These are phyloP conservation scores for Pyrenula massariospora DNA, from an alignment of 495 filamentous ascomycete species.

Conservation along the genomic window DNA sequence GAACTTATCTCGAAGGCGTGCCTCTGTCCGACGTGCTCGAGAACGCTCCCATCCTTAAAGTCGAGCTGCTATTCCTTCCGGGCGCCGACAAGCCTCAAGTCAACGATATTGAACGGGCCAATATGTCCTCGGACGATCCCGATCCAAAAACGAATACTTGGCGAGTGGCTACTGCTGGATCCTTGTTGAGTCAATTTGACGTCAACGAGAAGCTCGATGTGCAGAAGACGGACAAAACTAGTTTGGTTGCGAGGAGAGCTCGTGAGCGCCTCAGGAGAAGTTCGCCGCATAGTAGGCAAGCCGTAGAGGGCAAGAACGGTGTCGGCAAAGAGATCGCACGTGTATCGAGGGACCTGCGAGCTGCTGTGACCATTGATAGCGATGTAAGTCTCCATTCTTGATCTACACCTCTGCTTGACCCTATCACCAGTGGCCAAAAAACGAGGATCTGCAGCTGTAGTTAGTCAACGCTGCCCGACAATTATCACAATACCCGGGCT, in stretches of 20 bases:
- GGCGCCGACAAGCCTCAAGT: conserved; percentile 21
- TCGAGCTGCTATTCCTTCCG: conserved; percentile 18
- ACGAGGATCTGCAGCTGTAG: no score
- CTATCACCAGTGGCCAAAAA: no score
- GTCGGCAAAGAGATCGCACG: no score
- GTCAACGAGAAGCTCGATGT: conserved; percentile 15
- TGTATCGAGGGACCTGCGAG: no score
- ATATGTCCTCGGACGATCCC: conserved; percentile 12
- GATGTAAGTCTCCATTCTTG: no score
- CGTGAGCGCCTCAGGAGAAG: neutral
- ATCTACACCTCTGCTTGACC: no score
- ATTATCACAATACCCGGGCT: no score
- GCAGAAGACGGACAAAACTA: conserved; percentile 12
- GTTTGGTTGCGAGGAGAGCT: neutral
- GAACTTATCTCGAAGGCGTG: conserved; percentile 9
- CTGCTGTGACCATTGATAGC: conserved; percentile 18
- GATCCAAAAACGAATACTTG: conserved; percentile 18
- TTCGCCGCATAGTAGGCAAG: no score
- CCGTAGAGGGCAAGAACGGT: no score
- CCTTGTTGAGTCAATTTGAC: conserved; percentile 16
- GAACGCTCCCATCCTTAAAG: conserved; percentile 10
- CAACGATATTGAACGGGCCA: conserved; percentile 15
- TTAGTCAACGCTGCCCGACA: no score
- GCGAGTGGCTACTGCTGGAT: conserved; percentile 20
- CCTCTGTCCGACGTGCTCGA: conserved; percentile 10